A percentile compares a stretch with the other conserved stretches of the same genome.
phyloP scores from a whole-genome alignment of 768 basidiomycete species.

The Calocybe cyanea region DNA sequence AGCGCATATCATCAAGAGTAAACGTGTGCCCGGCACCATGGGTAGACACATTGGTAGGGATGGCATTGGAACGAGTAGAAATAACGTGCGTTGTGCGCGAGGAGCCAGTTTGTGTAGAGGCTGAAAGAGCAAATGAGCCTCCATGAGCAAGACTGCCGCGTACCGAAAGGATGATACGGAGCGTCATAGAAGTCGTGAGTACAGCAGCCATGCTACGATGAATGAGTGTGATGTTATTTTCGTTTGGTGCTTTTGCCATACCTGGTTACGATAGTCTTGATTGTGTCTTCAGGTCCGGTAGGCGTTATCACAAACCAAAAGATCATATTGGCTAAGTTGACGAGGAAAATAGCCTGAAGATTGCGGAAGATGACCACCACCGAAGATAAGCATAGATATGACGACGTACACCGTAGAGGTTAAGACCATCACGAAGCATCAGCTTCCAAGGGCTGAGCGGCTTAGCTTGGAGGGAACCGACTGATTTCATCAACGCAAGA shows the following conservation, averaged over 20 bases:
- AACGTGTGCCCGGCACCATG: conserved; percentile 36
- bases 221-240: neutral
- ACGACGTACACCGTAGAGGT: conserved; percentile 67
- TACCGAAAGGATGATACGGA: conserved; percentile 81
- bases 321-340: conserved; percentile 79
- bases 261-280: conserved; percentile 80
- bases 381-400: conserved; percentile 2
- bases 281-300: conserved; percentile 54
- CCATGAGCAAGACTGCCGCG: conserved; percentile 72
- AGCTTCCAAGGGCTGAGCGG: conserved; percentile 71
- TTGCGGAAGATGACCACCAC: neutral
- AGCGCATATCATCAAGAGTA: conserved; percentile 52
- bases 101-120: conserved; percentile 35
- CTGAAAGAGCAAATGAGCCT: conserved; percentile 63
- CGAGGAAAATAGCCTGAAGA: conserved; percentile 61
- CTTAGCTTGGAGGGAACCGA: conserved; percentile 54
- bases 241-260: conserved; percentile 11
- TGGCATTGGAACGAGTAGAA: conserved; percentile 39
- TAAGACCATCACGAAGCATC: conserved; percentile 87
- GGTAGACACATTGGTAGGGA: conserved; percentile 33
- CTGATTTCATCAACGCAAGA: conserved; percentile 58
- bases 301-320: conserved; percentile 86
- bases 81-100: conserved; percentile 52
- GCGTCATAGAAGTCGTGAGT: conserved; percentile 82
- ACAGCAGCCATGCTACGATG: conserved; percentile 70